Base-by-base conservation (phyloP, 148 eudicot species). In the Hydrangea macrophylla region DNA sequence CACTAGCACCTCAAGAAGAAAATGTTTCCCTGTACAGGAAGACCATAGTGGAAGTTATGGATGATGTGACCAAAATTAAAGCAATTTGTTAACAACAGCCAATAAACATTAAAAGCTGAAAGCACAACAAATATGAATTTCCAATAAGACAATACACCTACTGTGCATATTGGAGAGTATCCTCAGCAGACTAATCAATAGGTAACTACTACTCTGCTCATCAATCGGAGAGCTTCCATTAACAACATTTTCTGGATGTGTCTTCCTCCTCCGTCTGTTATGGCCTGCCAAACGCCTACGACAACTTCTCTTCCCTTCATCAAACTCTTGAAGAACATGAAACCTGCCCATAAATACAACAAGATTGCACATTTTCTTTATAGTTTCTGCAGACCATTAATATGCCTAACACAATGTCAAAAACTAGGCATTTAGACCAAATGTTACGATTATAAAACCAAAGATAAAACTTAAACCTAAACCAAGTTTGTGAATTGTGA, bases 301-400 rank as follows among this genome's bases (percentile, higher is more conserved):
- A 69, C 98, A 93, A 71, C 98, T 93, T 77, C 98, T 77, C 82
- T 86, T 93, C 31, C 90, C 98, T 79, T 91, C 98, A 86, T 93
- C 98, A 79, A 93, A 93, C 71, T 93, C 96, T 81, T 88, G 78
- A 67, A 93, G 86, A 77, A 53, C 84, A 84, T 93, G 98, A 79
- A 93, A 93, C 86, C 96, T 93, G 76, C 62, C 42, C 67, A 72
- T n/a, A 58, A 22, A 60, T 24, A 54, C n/a, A 51, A 37, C 42
- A 65, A 35, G 60, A 53, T 31, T 30, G 22, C 25, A 63, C 35
- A 45, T 48, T 48, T 48, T 48, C 23, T 45, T 22, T 48, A 18
- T 1, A 15, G n/a, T 48, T 48, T 15, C 53, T 48, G 18, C 20
- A 18, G 24, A 68, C 23, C 35, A 42, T 17, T 56, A 56, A 5